Evolutionary conservation across 148 eudicot species (phyloP).

Genomic region (Cornus suecica): DNA sequence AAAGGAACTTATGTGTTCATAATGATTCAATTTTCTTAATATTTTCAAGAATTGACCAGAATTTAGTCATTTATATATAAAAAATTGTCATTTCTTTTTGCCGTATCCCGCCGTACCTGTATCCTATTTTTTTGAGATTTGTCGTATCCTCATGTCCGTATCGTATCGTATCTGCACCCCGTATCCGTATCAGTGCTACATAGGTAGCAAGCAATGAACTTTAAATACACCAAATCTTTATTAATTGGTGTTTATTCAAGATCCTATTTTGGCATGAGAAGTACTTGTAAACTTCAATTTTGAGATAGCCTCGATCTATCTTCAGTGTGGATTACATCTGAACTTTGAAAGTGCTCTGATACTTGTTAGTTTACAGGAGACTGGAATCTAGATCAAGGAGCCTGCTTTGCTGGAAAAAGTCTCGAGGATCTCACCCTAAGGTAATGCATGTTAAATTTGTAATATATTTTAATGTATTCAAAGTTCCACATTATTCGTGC

Average conservation of each 20-base stretch:
- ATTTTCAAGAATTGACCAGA: too few species aligned
- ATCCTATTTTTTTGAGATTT: too few species aligned
- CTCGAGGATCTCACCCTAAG: conserved; percentile 63
- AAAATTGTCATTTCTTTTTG: too few species aligned
- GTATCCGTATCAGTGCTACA: too few species aligned
- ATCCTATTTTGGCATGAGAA: neutral
- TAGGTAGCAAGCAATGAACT: neutral
- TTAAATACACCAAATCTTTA: neutral
- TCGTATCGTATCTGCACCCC: too few species aligned
- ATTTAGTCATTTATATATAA: too few species aligned
- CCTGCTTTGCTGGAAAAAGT: conserved; percentile 85
- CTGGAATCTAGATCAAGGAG: conserved; percentile 85
- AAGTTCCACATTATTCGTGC: neutral
- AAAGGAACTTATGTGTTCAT: too few species aligned
- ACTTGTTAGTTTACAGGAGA: conserved; percentile 51
- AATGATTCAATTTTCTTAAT: too few species aligned
- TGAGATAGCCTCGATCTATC: neutral
- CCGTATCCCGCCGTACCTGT: too few species aligned
- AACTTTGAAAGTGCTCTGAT: conserved; percentile 3
- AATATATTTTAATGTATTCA: neutral
- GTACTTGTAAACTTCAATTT: conserved; percentile 1
- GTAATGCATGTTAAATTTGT: conserved; percentile 30
- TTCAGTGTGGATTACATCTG: neutral
- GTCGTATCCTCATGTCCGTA: too few species aligned
- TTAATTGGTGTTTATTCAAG: neutral